These are phyloP conservation scores for Neoboletus magnificus DNA, from an alignment of 768 basidiomycete species.

Conservation along the genomic window DNA sequence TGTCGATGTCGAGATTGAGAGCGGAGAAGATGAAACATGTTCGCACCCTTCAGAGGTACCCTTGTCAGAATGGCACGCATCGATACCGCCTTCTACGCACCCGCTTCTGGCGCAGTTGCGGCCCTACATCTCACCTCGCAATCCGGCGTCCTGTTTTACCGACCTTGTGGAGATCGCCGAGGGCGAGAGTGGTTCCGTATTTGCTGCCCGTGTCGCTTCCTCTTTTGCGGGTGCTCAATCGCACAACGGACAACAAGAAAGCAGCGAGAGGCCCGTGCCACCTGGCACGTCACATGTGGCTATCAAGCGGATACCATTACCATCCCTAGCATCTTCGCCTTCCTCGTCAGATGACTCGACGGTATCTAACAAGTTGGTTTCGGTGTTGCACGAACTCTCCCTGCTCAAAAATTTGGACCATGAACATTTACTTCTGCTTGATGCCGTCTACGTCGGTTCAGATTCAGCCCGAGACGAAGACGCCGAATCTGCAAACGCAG, in stretches of 20 bases:
- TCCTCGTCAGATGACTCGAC: constrained; percentile 19
- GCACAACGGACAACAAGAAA: neutral
- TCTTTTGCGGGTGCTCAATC: constrained; percentile 7
- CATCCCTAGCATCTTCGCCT: constrained; percentile 34
- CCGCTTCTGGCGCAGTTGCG: constrained; percentile 44
- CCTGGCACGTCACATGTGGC: constrained; percentile 52
- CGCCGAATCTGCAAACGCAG: neutral
- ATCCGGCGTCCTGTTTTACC: constrained; percentile 62
- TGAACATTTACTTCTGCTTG: constrained; percentile 62
- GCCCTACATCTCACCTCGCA: constrained; percentile 61
- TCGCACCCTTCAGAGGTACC: neutral
- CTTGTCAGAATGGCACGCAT: neutral
- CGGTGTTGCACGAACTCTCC: constrained; percentile 57
- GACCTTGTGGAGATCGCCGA: constrained; percentile 79
- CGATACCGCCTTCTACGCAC: constrained; percentile 2
- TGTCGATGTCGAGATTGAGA: constrained; percentile 12
- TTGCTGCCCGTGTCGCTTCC: constrained; percentile 35
- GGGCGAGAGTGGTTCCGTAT: constrained; percentile 78
- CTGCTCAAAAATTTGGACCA: constrained; percentile 58
- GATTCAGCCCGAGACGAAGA: constrained; percentile 30
- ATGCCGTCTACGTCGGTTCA: constrained; percentile 67
- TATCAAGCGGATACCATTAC: constrained; percentile 68
- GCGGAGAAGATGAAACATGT: constrained; percentile 1
- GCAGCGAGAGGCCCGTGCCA: constrained; percentile 23
- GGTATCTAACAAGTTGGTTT: constrained; percentile 59